Percentiles rank a stretch among this genome's conserved stretches.
phyloP scores from a whole-genome alignment of 768 basidiomycete species.

The Coprinellus micaceus region DNA sequence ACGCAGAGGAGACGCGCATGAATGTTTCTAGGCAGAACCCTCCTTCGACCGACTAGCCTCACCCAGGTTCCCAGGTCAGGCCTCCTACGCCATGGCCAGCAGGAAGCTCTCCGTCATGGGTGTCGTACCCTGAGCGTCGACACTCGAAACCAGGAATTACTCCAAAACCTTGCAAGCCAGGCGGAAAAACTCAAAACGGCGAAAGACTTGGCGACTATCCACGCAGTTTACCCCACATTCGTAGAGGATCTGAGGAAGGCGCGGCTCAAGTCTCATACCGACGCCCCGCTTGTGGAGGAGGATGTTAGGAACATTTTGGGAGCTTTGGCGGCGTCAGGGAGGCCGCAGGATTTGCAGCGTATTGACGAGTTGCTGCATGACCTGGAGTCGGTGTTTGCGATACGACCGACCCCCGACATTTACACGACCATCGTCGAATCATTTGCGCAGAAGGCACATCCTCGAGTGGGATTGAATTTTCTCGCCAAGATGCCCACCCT shows the following conservation, averaged over 20 bases:
- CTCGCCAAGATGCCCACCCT: slow-evolving; percentile 50
- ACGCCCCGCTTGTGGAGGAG: slow-evolving; percentile 15
- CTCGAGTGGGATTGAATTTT: slow-evolving; percentile 46
- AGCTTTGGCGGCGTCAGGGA: slow-evolving; percentile 48
- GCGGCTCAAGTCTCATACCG: slow-evolving; percentile 2
- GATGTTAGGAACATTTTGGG: slow-evolving; percentile 40
- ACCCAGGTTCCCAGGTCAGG: slow-evolving; percentile 17
- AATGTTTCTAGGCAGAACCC: slow-evolving; percentile 55
- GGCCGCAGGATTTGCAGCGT: slow-evolving; percentile 49
- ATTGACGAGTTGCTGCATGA: slow-evolving; percentile 51
- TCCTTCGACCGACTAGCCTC: slow-evolving; percentile 32
- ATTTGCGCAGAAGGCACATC: slow-evolving; percentile 42
- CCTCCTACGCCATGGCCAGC: slow-evolving; percentile 9
- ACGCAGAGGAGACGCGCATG: slow-evolving; percentile 41
- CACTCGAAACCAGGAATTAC: not conserved
- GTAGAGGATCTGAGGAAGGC: slow-evolving; percentile 21
- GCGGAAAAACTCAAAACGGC: slow-evolving; percentile 23
- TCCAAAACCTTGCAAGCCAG: slow-evolving; percentile 6
- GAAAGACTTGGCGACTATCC: slow-evolving; percentile 28
- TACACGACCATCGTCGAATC: slow-evolving; percentile 48
- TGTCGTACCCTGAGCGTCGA: not conserved
- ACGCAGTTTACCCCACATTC: slow-evolving; percentile 34
- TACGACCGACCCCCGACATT: slow-evolving; percentile 41
- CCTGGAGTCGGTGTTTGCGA: slow-evolving; percentile 44
- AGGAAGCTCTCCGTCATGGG: slow-evolving; percentile 8